A percentile compares a stretch with the other conserved stretches of the same genome.
Evolutionary conservation across 139 green algal species (phyloP).

Genomic region (Astrephomene gubernaculifera): DNA sequence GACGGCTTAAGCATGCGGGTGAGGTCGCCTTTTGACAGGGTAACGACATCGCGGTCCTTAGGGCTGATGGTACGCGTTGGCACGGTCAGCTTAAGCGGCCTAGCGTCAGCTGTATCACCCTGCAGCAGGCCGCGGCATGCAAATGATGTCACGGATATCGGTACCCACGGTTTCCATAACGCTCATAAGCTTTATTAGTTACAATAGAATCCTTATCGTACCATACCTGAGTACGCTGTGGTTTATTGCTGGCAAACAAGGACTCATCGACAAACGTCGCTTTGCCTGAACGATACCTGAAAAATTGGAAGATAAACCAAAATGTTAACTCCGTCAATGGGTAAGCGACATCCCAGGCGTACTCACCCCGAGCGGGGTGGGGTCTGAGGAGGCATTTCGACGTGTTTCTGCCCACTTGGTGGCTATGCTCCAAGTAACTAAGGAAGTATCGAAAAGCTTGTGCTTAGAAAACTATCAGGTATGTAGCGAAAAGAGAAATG

Average conservation of each 20-base stretch:
- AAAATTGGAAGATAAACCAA: neutral
- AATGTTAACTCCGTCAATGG: neutral
- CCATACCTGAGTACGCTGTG: slow-evolving; percentile 3
- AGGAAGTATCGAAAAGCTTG: no score
- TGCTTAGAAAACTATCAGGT: no score
- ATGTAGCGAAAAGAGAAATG: no score
- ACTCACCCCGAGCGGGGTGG: slow-evolving; percentile 29
- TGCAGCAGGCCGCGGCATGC: slow-evolving; percentile 8
- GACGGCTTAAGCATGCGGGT: slow-evolving; percentile 73
- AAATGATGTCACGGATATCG: neutral
- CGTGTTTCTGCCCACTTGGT: no score
- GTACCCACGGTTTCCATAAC: neutral
- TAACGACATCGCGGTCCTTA: slow-evolving; percentile 50
- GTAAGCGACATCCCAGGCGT: neutral
- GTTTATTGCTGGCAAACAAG: slow-evolving; percentile 50
- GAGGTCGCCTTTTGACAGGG: slow-evolving; percentile 59
- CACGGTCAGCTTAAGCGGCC: slow-evolving; percentile 28
- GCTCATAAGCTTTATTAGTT: neutral
- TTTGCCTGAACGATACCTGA: slow-evolving; percentile 41
- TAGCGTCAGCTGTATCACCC: neutral
- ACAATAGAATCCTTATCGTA: neutral
- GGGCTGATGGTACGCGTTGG: slow-evolving; percentile 11
- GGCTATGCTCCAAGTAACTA: no score
- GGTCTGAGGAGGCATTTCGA: slow-evolving; percentile 45
- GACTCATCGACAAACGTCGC: slow-evolving; percentile 57